Evolutionary conservation across 2,329 filamentous ascomycete species (phyloP), one percentile per base, ranked within the genome.

Genomic region (Diaporthe amygdali): DNA sequence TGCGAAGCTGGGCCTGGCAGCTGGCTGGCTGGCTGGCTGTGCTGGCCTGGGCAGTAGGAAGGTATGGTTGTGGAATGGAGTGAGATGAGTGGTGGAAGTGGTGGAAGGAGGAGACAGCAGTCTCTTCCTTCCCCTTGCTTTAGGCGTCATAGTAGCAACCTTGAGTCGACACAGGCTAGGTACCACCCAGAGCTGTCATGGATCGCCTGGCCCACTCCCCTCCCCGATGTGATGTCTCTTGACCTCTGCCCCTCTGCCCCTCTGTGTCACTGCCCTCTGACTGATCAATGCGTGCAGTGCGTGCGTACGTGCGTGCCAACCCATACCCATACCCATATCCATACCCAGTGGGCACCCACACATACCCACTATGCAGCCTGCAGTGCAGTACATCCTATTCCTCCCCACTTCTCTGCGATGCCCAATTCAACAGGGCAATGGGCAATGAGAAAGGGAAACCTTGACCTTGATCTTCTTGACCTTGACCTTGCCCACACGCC

Each of bases 401-500:
- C 55, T 44, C 37, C 55, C 56, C 56, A 61, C 56, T 61, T 46
- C 56, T 46, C 44, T 61, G 56, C 56, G 39, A 61, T 61, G 56
- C 41, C 56, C 56, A 63, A 34, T 63, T 63, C 56, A 47, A 41
- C 37, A 39, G 32, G 54, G 15, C 54, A 14, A 56, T 32, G 54
- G 54, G 34, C 22, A 20, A 41, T 63, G 41, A 47, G 59, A 47
- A 30, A 34, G 15, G 41, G 55, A 41, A 47, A 54, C 64, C 64
- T 41, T 54, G 64, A 64, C 41, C 41, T 47, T 32, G 59, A 44
- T 22, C 64, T 46, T 67, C 56, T 44, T 61, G 22, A 17, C 37
- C 37, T 20, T 32, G 56, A 30, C 37, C 63, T 5, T 44, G 47
- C 30, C 49, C 32, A 64, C 41, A 14, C 32, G 51, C 27, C 27